phyloP scores from a whole-genome alignment of 1,139 yeast species.

The Blastobotrys indianensis region DNA sequence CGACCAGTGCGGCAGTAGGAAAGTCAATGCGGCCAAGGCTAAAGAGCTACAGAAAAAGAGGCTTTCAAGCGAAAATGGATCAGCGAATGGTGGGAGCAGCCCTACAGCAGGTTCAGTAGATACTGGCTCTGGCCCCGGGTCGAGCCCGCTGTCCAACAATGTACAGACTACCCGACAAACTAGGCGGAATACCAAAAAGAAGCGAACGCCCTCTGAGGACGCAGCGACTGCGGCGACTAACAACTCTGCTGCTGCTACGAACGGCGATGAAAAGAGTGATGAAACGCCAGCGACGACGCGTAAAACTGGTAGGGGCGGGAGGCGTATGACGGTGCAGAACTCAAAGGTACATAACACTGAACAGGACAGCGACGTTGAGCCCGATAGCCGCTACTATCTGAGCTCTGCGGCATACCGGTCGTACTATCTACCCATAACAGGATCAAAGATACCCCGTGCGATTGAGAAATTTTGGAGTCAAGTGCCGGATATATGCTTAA shows the following conservation, averaged over 20 bases:
- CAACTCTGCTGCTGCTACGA: background rate
- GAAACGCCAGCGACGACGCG: constrained; percentile 17
- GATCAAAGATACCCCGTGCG: constrained; percentile 14
- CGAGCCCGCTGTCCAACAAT: background rate
- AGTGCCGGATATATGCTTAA: constrained; percentile 11
- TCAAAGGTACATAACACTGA: constrained; percentile 8
- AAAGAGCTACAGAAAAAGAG: constrained; percentile 30
- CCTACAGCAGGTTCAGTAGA: constrained; percentile 2
- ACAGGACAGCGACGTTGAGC: constrained; percentile 13
- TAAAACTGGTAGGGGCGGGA: constrained; percentile 12
- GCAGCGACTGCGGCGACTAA: background rate
- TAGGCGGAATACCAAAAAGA: background rate
- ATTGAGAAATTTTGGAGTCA: constrained; percentile 5
- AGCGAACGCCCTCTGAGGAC: background rate
- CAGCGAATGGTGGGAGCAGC: background rate
- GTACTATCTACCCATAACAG: constrained; percentile 22
- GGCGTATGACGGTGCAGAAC: constrained; percentile 18
- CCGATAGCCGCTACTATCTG: constrained; percentile 13
- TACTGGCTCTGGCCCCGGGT: background rate
- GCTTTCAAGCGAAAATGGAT: constrained; percentile 8
- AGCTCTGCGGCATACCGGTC: constrained; percentile 19
- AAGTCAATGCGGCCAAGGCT: constrained; percentile 48
- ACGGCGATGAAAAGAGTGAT: constrained; percentile 1
- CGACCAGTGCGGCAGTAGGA: constrained; percentile 63
- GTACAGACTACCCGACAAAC: constrained; percentile 1